Percentiles rank a stretch among this genome's conserved stretches.
Evolutionary conservation across 208 protist species (phyloP).

Genomic region (Trypanosoma lewisi): DNA sequence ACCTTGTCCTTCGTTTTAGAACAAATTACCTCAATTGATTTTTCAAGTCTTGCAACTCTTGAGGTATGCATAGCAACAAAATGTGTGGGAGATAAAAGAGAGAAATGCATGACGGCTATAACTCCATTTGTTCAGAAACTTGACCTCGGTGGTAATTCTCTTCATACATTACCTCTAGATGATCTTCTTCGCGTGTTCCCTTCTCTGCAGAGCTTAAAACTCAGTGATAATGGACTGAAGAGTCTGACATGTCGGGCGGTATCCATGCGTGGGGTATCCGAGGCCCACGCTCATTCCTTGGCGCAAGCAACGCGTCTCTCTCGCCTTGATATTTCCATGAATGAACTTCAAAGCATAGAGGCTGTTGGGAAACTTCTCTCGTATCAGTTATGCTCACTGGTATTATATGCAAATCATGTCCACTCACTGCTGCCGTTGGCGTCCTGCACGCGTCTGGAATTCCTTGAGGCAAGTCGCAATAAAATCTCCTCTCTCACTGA

Average conservation of each 20-base stretch:
- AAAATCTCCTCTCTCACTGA: conserved; percentile 30
- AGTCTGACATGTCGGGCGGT: conserved; percentile 9
- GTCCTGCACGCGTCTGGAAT: conserved; percentile 40
- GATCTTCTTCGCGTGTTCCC: conserved; percentile 56
- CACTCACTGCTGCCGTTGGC: conserved; percentile 42
- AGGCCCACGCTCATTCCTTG: conserved; percentile 47
- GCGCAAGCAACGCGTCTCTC: conserved; percentile 32
- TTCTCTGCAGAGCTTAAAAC: conserved; percentile 28
- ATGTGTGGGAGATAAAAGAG: neutral
- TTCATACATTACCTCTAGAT: conserved; percentile 36
- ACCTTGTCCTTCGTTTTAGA: conserved; percentile 62
- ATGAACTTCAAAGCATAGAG: conserved; percentile 36
- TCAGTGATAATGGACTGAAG: conserved; percentile 46
- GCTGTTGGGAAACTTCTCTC: conserved; percentile 38
- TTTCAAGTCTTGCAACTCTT: conserved; percentile 27
- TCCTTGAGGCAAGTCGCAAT: conserved; percentile 57
- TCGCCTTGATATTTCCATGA: conserved; percentile 59
- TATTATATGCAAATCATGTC: conserved; percentile 46
- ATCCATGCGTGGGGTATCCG: conserved; percentile 49
- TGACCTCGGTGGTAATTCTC: conserved; percentile 70
- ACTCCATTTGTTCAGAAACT: conserved; percentile 37
- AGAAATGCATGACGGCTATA: conserved; percentile 4
- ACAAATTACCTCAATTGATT: conserved; percentile 45
- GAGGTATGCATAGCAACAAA: conserved; percentile 5
- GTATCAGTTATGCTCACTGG: conserved; percentile 29